Conservation (phyloP, 2,329 filamentous ascomycete species). For the Penicillium sp. region DNA sequence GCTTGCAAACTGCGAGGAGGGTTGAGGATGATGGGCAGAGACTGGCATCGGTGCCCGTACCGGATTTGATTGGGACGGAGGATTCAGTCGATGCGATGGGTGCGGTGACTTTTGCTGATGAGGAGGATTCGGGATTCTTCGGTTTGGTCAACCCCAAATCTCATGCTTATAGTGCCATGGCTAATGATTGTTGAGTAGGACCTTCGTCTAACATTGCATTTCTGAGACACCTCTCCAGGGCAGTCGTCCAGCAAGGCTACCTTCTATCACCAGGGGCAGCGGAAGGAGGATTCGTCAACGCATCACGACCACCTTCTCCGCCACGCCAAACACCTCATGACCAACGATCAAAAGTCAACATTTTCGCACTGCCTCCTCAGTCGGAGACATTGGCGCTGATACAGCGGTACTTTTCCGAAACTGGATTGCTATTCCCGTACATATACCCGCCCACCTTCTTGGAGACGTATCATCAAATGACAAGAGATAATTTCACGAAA, state of each 20-base stretch:
- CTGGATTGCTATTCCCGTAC: conserved; percentile 40
- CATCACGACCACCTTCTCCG: conserved; percentile 26
- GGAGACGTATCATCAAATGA: conserved; percentile 34
- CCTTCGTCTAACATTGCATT: conserved; percentile 38
- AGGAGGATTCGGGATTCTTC: conserved; percentile 46
- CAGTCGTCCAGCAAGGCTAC: conserved; percentile 25
- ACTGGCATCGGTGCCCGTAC: conserved; percentile 6
- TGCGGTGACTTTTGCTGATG: conserved; percentile 44
- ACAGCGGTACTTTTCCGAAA: conserved; percentile 33
- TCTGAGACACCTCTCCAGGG: conserved; percentile 29
- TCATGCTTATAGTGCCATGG: background rate
- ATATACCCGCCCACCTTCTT: conserved; percentile 36
- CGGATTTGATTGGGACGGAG: conserved; percentile 26
- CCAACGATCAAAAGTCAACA: conserved; percentile 12
- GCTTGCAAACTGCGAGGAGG: background rate
- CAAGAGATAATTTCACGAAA: conserved; percentile 28
- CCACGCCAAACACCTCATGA: conserved; percentile 5
- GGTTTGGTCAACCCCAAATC: conserved; percentile 29
- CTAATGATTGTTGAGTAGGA: conserved; percentile 15
- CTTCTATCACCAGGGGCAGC: conserved; percentile 12
- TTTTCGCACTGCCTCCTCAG: conserved; percentile 26
- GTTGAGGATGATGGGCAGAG: background rate
- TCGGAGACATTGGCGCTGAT: conserved; percentile 28
- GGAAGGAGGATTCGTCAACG: conserved; percentile 31
- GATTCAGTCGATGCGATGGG: conserved; percentile 47